phyloP scores from a whole-genome alignment of 2,329 filamentous ascomycete species.

The Colletotrichum paranaense region DNA sequence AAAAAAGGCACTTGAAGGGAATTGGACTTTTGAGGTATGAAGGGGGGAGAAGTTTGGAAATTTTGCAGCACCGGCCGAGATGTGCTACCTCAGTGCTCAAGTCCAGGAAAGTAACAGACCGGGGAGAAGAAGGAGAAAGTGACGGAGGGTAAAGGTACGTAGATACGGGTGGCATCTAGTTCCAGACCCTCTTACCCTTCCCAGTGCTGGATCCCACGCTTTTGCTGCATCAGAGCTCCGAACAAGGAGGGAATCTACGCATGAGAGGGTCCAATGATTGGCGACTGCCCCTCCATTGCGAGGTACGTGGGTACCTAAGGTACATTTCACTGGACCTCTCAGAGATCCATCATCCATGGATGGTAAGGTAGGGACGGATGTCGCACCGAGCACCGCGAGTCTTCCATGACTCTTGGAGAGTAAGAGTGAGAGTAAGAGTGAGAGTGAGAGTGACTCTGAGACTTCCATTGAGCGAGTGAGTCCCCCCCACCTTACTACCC shows the following conservation, averaged over 20 bases:
- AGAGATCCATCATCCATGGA: too few relatives aligned
- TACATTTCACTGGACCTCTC: not conserved
- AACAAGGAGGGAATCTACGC: constrained; percentile 1
- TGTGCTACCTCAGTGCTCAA: not conserved
- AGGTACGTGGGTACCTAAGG: not conserved
- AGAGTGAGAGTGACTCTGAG: not conserved
- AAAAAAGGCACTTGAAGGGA: not conserved
- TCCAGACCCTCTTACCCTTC: not conserved
- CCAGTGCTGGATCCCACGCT: not conserved
- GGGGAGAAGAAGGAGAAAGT: not conserved
- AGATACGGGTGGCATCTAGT: not conserved
- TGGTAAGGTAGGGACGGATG: not conserved
- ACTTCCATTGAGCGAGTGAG: not conserved
- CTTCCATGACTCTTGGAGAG: not conserved
- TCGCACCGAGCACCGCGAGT: not conserved
- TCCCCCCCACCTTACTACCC: not conserved
- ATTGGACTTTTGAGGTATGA: not conserved
- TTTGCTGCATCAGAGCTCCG: constrained; percentile 9
- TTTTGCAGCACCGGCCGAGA: constrained; percentile 3
- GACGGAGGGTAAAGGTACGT: not conserved
- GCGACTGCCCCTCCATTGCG: constrained; percentile 14
- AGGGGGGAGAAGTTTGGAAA: constrained; percentile 1
- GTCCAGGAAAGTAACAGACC: not conserved
- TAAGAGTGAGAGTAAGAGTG: too few relatives aligned
- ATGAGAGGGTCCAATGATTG: not conserved